Base-by-base conservation (phyloP, 139 green algal species). In the Micractinium conductrix region DNA sequence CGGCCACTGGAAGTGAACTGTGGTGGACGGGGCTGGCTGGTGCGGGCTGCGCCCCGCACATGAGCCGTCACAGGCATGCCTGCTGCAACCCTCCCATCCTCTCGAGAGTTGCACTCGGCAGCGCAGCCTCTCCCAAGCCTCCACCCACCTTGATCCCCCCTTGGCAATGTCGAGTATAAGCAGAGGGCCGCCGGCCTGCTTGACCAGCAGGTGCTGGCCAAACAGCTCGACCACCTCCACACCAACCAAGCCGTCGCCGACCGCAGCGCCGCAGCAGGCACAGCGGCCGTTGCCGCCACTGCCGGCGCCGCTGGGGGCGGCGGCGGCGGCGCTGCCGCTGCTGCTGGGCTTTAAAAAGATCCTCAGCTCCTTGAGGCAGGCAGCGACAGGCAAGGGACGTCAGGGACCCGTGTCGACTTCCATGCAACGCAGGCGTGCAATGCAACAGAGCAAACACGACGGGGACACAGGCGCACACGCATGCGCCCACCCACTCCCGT, bases 191-290 rank as follows among this genome's bases (percentile, higher is more conserved):
- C 55, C 55, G 6, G 9, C 28, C 53, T 33, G n/a, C 55, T 72
- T 72, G 26, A 63, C 67, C 26, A 81, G 53, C 53, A 81, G 55
- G 75, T 81, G 75, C 55, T 28, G 55, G 14, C 75, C 75, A 58
- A 81, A 72, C 75, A 81, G 38, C 75, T 81, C 75, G 24, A 72
- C 75, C 75, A 81, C 37, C 75, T 81, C 53, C 24, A 72, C 22
- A 9, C 37, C 7, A 9, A 37, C 69, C 3, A 9, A 5, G 19
- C 69, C 38, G 42, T 19, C 0, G n/a, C 53, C 22, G 55, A 12
- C 10, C 70, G 17, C 8, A 40, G 5, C 28, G 40, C 70, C 42
- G 22, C 70, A 53, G 40, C 70, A 53, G 40, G 40, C 40, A 50
- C 70, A 53, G 24, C 48, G 12, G 12, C 48, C 48, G 10, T 16